Percentiles rank a stretch among this genome's conserved stretches.
phyloP scores from a whole-genome alignment of 371 early-diverging fungal species.

The Chytridiales sp. region DNA sequence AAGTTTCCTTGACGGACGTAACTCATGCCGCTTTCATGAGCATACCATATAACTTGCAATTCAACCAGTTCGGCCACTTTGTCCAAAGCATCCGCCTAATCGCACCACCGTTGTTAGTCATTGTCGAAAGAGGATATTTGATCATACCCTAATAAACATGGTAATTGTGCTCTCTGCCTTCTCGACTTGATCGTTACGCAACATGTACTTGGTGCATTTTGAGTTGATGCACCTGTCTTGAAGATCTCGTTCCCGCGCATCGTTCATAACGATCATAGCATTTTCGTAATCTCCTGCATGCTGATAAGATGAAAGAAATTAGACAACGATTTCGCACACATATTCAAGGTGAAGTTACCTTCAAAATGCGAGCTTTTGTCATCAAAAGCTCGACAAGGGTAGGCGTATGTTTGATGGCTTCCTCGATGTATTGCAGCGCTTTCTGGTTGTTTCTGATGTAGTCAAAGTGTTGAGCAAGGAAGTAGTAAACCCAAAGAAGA shows the following conservation, averaged over 20 bases:
- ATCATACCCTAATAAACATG: slow-evolving; percentile 68
- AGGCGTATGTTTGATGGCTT: slow-evolving; percentile 81
- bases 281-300: slow-evolving; percentile 72
- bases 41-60: slow-evolving; percentile 91
- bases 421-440: slow-evolving; percentile 75
- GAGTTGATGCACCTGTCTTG: slow-evolving; percentile 95
- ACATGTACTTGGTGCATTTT: slow-evolving; percentile 92
- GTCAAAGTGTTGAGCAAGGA: slow-evolving; percentile 84
- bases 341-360: slow-evolving; percentile 47
- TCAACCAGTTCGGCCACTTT: slow-evolving; percentile 81
- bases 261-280: slow-evolving; percentile 77
- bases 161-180: slow-evolving; percentile 82
- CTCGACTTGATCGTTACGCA: slow-evolving; percentile 73
- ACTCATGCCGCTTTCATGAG: slow-evolving; percentile 71
- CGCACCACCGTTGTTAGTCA: not conserved
- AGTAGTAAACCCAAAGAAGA: slow-evolving; percentile 83
- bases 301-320: slow-evolving; percentile 33
- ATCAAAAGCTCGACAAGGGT: slow-evolving; percentile 88
- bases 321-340: not conserved
- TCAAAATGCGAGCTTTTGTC: slow-evolving; percentile 91
- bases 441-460: slow-evolving; percentile 60
- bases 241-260: slow-evolving; percentile 85
- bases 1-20: slow-evolving; percentile 64
- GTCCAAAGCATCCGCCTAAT: slow-evolving; percentile 66
- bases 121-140: slow-evolving; percentile 22